These are phyloP conservation scores for Spinellus fusiger DNA, from an alignment of 192 early-diverging fungal species.

Conservation along the genomic window DNA sequence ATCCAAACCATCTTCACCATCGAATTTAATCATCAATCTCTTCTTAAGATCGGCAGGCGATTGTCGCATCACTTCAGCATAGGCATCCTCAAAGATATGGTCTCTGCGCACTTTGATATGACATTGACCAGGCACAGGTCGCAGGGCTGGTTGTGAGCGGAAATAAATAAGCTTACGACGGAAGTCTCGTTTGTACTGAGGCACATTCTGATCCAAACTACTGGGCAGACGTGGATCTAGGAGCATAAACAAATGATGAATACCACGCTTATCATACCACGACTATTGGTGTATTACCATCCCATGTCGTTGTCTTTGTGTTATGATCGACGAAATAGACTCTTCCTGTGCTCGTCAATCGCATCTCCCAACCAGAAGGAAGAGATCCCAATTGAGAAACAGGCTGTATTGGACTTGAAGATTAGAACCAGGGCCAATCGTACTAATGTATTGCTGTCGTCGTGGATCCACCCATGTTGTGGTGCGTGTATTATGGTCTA, in stretches of 20 bases:
- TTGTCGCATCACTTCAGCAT: slow-evolving; percentile 93
- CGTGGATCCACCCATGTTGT: slow-evolving; percentile 93
- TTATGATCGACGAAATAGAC: slow-evolving; percentile 99
- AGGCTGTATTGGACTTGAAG: slow-evolving; percentile 65
- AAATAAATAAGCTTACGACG: slow-evolving; percentile 96
- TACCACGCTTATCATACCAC: too few species aligned
- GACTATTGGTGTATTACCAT: slow-evolving; percentile 45
- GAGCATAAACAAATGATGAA: not conserved
- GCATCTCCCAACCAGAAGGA: slow-evolving; percentile 99
- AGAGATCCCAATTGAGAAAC: slow-evolving; percentile 77
- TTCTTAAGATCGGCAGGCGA: slow-evolving; percentile 89
- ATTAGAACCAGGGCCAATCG: slow-evolving; percentile 46
- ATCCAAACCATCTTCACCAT: slow-evolving; percentile 96
- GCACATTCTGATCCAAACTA: slow-evolving; percentile 83
- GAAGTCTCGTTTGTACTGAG: slow-evolving; percentile 99
- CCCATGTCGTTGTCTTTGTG: slow-evolving; percentile 97
- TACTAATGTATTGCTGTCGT: slow-evolving; percentile 53
- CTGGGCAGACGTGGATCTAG: slow-evolving; percentile 68
- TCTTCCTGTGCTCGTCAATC: slow-evolving; percentile 88
- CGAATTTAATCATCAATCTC: slow-evolving; percentile 97
- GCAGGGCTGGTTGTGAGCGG: slow-evolving; percentile 86
- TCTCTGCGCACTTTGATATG: slow-evolving; percentile 88
- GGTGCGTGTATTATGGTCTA: slow-evolving; percentile 84
- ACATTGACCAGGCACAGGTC: slow-evolving; percentile 82
- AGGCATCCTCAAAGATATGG: slow-evolving; percentile 93